These are phyloP conservation scores for Fomitopsis serialis DNA, from an alignment of 768 basidiomycete genomes.

Conservation along the genomic window DNA sequence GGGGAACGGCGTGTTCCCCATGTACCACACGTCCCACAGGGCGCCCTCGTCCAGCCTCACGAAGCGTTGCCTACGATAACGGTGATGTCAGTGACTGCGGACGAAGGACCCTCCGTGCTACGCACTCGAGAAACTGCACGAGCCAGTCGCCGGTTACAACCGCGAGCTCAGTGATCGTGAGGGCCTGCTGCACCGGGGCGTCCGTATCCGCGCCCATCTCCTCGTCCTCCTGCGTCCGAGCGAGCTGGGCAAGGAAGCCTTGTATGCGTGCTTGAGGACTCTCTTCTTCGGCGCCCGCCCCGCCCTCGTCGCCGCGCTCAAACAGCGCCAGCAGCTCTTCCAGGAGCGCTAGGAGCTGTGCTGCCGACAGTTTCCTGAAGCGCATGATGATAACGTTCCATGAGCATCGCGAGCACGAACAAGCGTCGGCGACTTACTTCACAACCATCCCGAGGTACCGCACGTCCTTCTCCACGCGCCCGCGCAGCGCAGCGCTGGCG, in stretches of 20 bases:
- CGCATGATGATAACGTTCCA: background rate
- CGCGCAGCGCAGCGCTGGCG: slow-evolving; percentile 42
- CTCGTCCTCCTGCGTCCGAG: too few species aligned
- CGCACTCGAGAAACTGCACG: slow-evolving; percentile 42
- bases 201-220: too few species aligned
- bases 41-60: slow-evolving; percentile 42
- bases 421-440: slow-evolving; percentile 32
- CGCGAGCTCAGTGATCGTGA: too few species aligned
- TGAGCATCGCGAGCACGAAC: background rate
- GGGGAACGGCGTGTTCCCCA: slow-evolving; percentile 57
- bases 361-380: slow-evolving; percentile 35
- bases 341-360: slow-evolving; percentile 33
- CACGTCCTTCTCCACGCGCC: slow-evolving; percentile 36
- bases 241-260: too few species aligned
- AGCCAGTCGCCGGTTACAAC: too few species aligned
- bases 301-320: too few species aligned
- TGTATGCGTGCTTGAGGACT: too few species aligned
- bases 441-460: slow-evolving; percentile 42
- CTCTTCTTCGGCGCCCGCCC: too few species aligned
- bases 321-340: slow-evolving; percentile 6
- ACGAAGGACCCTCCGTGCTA: background rate
- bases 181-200: too few species aligned
- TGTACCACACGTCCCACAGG: slow-evolving; percentile 75
- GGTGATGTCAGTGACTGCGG: background rate
- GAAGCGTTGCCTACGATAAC: slow-evolving; percentile 34